Evolutionary conservation across 768 basidiomycete genomes (phyloP), one percentile per base, ranked within the genome.

Genomic region (Roridomyces roridus): DNA sequence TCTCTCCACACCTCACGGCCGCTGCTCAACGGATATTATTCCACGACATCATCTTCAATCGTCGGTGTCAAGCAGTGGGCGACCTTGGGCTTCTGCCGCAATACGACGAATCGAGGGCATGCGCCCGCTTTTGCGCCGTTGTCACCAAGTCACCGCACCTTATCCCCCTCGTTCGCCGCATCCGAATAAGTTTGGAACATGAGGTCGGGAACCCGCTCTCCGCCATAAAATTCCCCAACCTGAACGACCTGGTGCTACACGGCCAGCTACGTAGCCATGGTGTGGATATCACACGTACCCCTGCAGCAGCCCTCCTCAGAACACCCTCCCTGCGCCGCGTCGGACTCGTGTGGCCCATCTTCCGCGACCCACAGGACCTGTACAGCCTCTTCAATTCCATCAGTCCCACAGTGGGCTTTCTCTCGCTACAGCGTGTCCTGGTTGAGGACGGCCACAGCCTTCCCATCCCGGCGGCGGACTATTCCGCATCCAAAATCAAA

Each of bases 1-100:
- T 53, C 34, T 36, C 43, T 15, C 18, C 35, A 17, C 15, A 5
- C 35, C 21, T 56, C 42, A 50, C 55, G 0, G 25, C 55, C 21
- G 31, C 55, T 6, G 47, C 36, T 14, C 55, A 56, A 12, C 55
- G 47, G 26, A 26, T 43, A 2, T 40, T 56, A 7, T 56, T 56
- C 21, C 21, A 21, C 47, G 55, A 56, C 25, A 50, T 56, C 40
- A 50, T 56, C 15, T 29, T 56, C 42, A 56, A 56, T 50, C 55
- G 55, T 10, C 46, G 55, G 12, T 21, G 18, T 4, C 46, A 28
- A 2, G 34, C 41, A 31, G 39, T 50, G 34, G 47, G 49, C 47
- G 55, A 56, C 18, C 12, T 43, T 20, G 24, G 46, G 9, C 10
- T 35, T 18, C n/a, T 55, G 21, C 37, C 28, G 3, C 10, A 26